Evolutionary conservation across 164 flowering plant genomes (phyloP).

Genomic region (Berberis thunbergii): DNA sequence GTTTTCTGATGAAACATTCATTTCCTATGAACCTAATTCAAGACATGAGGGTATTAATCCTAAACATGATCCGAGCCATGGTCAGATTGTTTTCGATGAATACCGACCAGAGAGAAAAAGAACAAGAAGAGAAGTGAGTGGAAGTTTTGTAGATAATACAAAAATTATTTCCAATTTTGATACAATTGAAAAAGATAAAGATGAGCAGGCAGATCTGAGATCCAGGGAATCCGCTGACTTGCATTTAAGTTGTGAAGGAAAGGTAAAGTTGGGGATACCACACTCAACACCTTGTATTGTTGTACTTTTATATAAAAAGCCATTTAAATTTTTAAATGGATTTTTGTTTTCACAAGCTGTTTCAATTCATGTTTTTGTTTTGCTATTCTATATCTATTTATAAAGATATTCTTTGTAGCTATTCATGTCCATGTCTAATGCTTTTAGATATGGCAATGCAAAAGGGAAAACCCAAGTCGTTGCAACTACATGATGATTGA

Average conservation of each 20-base stretch:
- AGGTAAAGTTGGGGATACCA: slow-evolving; percentile 54
- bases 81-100: slow-evolving; percentile 7
- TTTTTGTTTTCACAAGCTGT: slow-evolving; percentile 16
- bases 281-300: slow-evolving; percentile 24
- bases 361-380: slow-evolving; percentile 6
- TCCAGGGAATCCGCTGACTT: slow-evolving; percentile 38
- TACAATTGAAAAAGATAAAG: slow-evolving; percentile 7
- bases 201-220: slow-evolving; percentile 21
- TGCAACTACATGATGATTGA: too few relatives aligned
- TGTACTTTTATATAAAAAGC: slow-evolving; percentile 25
- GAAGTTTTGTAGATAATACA: slow-evolving; percentile 7
- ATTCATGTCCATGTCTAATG: too few relatives aligned
- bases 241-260: slow-evolving; percentile 34
- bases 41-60: slow-evolving; percentile 15
- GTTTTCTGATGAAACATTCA: slow-evolving; percentile 15
- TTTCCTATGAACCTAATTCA: slow-evolving; percentile 17
- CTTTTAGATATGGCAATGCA: too few relatives aligned
- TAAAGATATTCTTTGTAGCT: too few relatives aligned
- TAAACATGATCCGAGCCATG: neutral
- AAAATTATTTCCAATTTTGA: slow-evolving; percentile 13
- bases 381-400: too few relatives aligned
- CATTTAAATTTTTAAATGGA: slow-evolving; percentile 9
- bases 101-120: slow-evolving; percentile 9
- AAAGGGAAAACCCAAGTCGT: too few relatives aligned
- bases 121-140: slow-evolving; percentile 15